Conservation (phyloP, 768 basidiomycete genomes). For the Suillus decipiens region DNA sequence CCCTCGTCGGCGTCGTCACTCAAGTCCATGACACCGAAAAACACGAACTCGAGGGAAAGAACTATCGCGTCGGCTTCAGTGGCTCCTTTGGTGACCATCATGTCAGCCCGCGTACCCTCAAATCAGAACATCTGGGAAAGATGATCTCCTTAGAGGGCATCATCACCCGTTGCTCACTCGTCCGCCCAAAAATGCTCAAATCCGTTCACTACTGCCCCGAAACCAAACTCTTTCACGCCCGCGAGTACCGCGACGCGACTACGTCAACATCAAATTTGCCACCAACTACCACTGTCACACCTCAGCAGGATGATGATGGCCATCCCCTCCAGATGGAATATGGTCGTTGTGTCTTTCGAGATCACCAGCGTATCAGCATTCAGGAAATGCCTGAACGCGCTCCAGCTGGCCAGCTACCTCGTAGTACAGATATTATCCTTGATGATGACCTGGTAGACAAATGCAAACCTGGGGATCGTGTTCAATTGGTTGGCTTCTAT, state of each 20-base stretch:
- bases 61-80: conserved; percentile 86
- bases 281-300: conserved; percentile 83
- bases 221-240: conserved; percentile 79
- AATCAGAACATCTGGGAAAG: conserved; percentile 85
- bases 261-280: conserved; percentile 84
- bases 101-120: conserved; percentile 90
- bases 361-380: conserved; percentile 96
- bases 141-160: conserved; percentile 99
- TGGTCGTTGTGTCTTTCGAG: conserved; percentile 88
- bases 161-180: conserved; percentile 96
- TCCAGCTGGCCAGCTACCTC: conserved; percentile 93
- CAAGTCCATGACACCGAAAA: conserved; percentile 77
- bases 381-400: conserved; percentile 99
- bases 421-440: conserved; percentile 93
- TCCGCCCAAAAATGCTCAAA: conserved; percentile 97
- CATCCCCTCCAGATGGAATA: conserved; percentile 87
- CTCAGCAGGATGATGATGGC: conserved; percentile 91
- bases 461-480: conserved; percentile 97
- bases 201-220: conserved; percentile 96
- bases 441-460: conserved; percentile 97
- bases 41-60: conserved; percentile 78
- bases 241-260: conserved; percentile 92
- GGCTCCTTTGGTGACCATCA: conserved; percentile 99
- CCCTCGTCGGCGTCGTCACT: conserved; percentile 71
- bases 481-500: conserved; percentile 95